Conservation (phyloP, 345 rosid species). For the Salix viminalis region DNA sequence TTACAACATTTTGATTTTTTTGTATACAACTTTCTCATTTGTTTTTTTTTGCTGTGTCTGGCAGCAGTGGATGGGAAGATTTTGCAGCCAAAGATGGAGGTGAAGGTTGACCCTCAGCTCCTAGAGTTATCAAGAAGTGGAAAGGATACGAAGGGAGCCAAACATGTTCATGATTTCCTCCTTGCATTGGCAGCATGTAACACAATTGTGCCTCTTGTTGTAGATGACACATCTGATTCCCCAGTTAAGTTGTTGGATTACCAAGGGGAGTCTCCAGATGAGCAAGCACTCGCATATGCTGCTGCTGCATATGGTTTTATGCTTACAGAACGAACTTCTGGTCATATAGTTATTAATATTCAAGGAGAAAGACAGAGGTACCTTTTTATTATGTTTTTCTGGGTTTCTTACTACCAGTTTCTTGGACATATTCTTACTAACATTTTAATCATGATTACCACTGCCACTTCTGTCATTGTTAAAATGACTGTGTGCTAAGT, state of each 20-base stretch:
- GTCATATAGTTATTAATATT: constrained; percentile 79
- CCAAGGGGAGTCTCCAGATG: constrained; percentile 1
- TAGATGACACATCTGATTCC: constrained; percentile 66
- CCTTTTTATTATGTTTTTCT: background rate
- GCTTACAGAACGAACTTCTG: constrained; percentile 28
- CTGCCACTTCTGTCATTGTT: background rate
- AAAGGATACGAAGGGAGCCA: constrained; percentile 43
- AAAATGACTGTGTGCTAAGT: background rate
- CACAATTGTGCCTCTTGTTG: constrained; percentile 77
- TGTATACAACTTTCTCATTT: constrained; percentile 8
- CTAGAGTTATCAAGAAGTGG: constrained; percentile 46
- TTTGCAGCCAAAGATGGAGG: constrained; percentile 81
- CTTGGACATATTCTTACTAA: background rate
- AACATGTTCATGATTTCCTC: constrained; percentile 64
- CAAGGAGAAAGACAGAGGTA: constrained; percentile 89
- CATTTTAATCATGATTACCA: background rate
- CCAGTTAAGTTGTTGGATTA: constrained; percentile 59
- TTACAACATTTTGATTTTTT: constrained; percentile 5
- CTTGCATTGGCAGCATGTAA: constrained; percentile 97
- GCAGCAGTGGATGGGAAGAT: constrained; percentile 62
- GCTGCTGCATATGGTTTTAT: background rate
- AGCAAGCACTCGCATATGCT: background rate
- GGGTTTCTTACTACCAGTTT: background rate
- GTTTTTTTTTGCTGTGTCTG: background rate
- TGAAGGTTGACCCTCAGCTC: constrained; percentile 62